phyloP scores from a whole-genome alignment of 176 grass and related monocot species.

The Eleusine coracana region DNA sequence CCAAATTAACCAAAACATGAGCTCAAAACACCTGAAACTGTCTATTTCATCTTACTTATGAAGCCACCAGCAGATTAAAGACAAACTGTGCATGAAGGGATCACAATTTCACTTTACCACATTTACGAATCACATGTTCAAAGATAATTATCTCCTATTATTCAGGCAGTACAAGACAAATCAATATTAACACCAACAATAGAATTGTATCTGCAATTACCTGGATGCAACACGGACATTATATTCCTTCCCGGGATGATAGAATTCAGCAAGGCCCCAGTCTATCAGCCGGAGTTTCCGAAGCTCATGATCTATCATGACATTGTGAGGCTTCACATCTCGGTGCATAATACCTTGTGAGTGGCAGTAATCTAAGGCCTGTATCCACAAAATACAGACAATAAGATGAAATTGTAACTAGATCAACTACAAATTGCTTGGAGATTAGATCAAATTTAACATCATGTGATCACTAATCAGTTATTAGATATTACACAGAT shows the following conservation, averaged over 20 bases:
- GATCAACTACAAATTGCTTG: constrained; percentile 21
- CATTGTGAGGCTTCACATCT: constrained; percentile 82
- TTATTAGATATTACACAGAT: not conserved
- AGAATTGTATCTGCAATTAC: constrained; percentile 23
- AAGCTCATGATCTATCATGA: constrained; percentile 79
- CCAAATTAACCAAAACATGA: not conserved
- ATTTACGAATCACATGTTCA: not conserved
- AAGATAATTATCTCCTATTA: not conserved
- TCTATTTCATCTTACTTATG: not conserved
- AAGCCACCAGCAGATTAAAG: not conserved
- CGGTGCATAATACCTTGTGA: constrained; percentile 77
- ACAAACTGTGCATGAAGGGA: not conserved
- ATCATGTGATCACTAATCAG: not conserved
- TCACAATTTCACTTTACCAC: not conserved
- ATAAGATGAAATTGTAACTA: constrained; percentile 1
- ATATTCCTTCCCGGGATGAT: constrained; percentile 76
- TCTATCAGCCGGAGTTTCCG: constrained; percentile 70
- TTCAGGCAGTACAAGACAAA: not conserved
- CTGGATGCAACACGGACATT: constrained; percentile 75
- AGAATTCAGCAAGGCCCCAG: constrained; percentile 81
- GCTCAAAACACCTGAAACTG: constrained; percentile 6
- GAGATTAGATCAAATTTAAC: not conserved
- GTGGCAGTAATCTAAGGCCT: constrained; percentile 76
- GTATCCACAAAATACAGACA: constrained; percentile 19
- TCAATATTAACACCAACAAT: not conserved